phyloP scores from a whole-genome alignment of 2,329 filamentous ascomycete genomes.

The Ampelomyces quisqualis region DNA sequence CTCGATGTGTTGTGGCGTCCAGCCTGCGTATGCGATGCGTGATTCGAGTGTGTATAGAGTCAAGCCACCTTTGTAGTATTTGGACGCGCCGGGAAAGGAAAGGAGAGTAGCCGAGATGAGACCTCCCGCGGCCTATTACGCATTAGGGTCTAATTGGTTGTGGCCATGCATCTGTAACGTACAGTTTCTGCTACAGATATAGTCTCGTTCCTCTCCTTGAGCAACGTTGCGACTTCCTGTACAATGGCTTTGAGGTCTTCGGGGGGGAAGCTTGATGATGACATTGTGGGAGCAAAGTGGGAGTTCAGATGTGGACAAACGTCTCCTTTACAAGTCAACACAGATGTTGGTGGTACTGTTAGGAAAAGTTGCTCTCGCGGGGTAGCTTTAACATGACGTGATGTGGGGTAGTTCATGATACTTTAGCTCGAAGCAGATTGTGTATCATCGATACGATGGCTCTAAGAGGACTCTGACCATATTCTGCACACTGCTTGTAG shows the following conservation, averaged over 20 bases:
- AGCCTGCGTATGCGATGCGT: conserved; percentile 60
- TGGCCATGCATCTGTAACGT: conserved; percentile 10
- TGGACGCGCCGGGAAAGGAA: conserved; percentile 58
- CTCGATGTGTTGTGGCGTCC: conserved; percentile 57
- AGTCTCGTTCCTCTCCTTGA: conserved; percentile 58
- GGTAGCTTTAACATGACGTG: conserved; percentile 21
- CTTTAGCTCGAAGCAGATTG: too few relatives aligned
- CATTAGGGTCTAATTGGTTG: conserved; percentile 1
- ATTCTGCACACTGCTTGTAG: not conserved
- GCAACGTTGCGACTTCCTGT: conserved; percentile 53
- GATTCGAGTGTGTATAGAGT: conserved; percentile 63
- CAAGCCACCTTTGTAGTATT: conserved; percentile 62
- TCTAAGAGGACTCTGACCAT: too few relatives aligned
- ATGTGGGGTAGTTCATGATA: conserved; percentile 19
- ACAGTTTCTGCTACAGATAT: conserved; percentile 64
- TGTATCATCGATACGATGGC: too few relatives aligned
- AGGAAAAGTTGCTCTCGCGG: conserved; percentile 5
- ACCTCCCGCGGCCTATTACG: conserved; percentile 60
- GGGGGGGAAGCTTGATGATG: conserved; percentile 44
- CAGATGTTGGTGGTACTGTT: not conserved
- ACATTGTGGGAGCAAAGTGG: conserved; percentile 14
- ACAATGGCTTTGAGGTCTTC: conserved; percentile 47
- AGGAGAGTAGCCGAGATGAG: conserved; percentile 62
- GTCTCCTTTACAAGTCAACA: conserved; percentile 5
- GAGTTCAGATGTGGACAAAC: not conserved